phyloP scores from a whole-genome alignment of 305 asterid genomes.

The Solanum chacoense region DNA sequence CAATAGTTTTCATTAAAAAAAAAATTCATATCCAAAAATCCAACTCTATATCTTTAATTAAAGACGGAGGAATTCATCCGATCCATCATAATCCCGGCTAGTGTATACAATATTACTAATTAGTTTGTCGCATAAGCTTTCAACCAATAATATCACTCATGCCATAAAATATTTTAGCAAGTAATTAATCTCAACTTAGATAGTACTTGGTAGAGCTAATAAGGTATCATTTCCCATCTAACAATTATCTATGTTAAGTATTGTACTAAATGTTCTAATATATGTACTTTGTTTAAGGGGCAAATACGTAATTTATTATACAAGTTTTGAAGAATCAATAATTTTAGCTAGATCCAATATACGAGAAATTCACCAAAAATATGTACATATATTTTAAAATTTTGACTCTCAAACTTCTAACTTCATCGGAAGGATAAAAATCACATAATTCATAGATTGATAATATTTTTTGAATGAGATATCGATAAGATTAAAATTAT shows the following conservation, averaged over 20 bases:
- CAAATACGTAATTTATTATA: neutral
- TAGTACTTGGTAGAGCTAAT: too few species aligned
- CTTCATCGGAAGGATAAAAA: accelerated
- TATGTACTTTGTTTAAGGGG: neutral
- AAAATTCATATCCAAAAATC: too few species aligned
- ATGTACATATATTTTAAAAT: neutral
- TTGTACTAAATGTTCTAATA: neutral
- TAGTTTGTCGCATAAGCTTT: too few species aligned
- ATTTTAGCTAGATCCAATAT: neutral
- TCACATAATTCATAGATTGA: neutral
- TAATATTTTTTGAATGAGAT: neutral
- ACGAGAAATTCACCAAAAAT: neutral
- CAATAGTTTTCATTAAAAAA: too few species aligned
- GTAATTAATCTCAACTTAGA: too few species aligned
- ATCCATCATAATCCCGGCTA: too few species aligned
- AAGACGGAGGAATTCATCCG: too few species aligned
- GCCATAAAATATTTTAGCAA: too few species aligned
- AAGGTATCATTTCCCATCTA: neutral
- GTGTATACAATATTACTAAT: too few species aligned
- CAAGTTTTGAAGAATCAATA: neutral
- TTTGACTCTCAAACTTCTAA: neutral
- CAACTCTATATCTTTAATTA: too few species aligned
- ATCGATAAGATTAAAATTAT: neutral
- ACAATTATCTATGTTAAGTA: neutral
- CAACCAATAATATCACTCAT: too few species aligned